These are phyloP conservation scores for Xylariaceae sp. DNA, from an alignment of 2,329 filamentous ascomycete species.

Conservation along the genomic window DNA sequence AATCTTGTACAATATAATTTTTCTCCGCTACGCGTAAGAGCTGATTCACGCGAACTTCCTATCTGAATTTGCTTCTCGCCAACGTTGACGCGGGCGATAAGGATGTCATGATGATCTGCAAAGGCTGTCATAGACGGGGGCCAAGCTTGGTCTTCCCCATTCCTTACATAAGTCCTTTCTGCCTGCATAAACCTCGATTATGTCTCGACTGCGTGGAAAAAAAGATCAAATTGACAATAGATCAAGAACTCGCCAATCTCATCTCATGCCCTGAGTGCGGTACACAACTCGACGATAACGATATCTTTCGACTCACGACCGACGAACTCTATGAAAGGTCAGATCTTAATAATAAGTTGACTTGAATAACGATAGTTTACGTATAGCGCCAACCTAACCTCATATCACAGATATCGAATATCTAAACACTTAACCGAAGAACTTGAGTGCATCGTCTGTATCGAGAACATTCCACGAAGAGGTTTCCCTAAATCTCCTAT, in stretches of 20 bases:
- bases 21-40: not conserved
- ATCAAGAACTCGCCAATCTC: conserved; percentile 2
- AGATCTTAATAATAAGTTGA: not conserved
- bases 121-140: conserved; percentile 2
- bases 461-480: conserved; percentile 12
- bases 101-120: conserved; percentile 9
- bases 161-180: conserved; percentile 17
- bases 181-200: conserved; percentile 9
- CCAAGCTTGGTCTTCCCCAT: conserved; percentile 2
- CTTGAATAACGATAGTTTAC: not conserved
- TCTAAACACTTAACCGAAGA: conserved; percentile 4
- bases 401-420: conserved; percentile 7
- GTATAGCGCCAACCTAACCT: not conserved
- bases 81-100: not conserved
- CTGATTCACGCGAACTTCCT: not conserved
- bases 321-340: conserved; percentile 10
- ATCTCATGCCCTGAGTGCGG: conserved; percentile 15
- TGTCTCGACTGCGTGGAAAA: conserved; percentile 13
- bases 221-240: conserved; percentile 1
- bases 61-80: not conserved
- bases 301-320: conserved; percentile 7
- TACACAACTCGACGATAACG: conserved; percentile 3
- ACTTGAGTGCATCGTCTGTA: conserved; percentile 14
- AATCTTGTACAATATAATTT: not conserved
- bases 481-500: conserved; percentile 9